A percentile compares a stretch with the other conserved stretches of the same genome.
These are phyloP conservation scores for Phytopythium kandeliae DNA, from an alignment of 352 stramenopile genomes.

Conservation along the genomic window DNA sequence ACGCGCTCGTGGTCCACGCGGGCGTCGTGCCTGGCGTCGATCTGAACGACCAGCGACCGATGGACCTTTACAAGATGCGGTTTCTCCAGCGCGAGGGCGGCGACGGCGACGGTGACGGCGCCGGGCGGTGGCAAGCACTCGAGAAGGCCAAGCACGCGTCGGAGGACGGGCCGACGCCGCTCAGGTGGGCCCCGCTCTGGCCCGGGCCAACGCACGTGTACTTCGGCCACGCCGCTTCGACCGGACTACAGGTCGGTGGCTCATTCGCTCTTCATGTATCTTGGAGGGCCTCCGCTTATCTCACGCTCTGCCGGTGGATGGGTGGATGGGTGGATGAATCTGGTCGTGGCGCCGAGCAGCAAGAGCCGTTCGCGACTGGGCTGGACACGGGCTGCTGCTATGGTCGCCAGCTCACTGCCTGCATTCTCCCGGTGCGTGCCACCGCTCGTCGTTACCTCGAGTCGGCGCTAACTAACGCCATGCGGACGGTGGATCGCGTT, in stretches of 20 bases:
- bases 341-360: constrained; percentile 21
- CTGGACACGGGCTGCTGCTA: constrained; percentile 92
- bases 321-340: too few species aligned
- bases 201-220: constrained; percentile 72
- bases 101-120: constrained; percentile 5
- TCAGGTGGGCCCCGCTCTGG: constrained; percentile 80
- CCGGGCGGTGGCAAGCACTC: constrained; percentile 13
- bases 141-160: constrained; percentile 26
- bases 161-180: constrained; percentile 16
- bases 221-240: constrained; percentile 89
- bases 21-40: constrained; percentile 50
- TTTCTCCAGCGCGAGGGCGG: constrained; percentile 37
- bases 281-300: neutral
- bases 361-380: constrained; percentile 85
- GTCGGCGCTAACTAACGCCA: too few species aligned
- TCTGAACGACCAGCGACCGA: constrained; percentile 78
- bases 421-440: constrained; percentile 72
- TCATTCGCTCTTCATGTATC: neutral
- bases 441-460: neutral
- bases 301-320: too few species aligned
- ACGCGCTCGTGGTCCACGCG: constrained; percentile 68
- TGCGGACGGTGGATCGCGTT: neutral
- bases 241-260: constrained; percentile 65
- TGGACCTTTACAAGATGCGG: constrained; percentile 93
- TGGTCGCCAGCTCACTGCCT: constrained; percentile 77